Evolutionary conservation across 345 rosid genomes (phyloP), one percentile per base, ranked within the genome.

Genomic region (Hypericum androsaemum): DNA sequence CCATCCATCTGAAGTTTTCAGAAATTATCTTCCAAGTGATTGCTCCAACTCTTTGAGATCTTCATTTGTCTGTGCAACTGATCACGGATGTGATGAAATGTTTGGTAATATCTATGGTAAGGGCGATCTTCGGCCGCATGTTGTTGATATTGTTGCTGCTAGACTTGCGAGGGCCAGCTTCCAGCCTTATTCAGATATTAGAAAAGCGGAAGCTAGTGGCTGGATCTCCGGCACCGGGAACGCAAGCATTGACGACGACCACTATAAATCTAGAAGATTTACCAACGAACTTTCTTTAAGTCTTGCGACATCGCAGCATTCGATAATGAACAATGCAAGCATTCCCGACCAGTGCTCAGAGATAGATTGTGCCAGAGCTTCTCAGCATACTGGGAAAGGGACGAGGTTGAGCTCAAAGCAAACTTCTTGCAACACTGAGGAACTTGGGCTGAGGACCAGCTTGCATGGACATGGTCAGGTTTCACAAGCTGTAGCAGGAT

Each of bases 211-310:
- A 59, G 71, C 78, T 10, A 63, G 56, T 53, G 64, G 67, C 38
- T 81, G 80, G 80, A 59, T 78, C 43, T 56, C 78, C 13, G 44
- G 74, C 3, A 56, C 66, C 45, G 69, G 57, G 39, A 68, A 67
- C 54, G 59, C 69, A 44, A 39, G 64, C 53, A 16, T 56, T 8
- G 56, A 53, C 56, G 56, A 53, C 56, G 56, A 70, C 65, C 13
- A 57, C n/a, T 67, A 61, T 43, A 62, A 62, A 36, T 69, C 70
- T 13, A 41, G 72, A 10, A 72, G 60, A 52, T 56, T 65, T 28
- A 60, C 62, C 40, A 81, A 79, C 52, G 94, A 82, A 69, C 88
- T 83, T 38, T 83, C 95, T 2, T 50, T 92, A 61, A 88, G 96
- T 62, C 95, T 88, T 22, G 83, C 88, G 8, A 77, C 89, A 0